Evolutionary conservation across 495 filamentous ascomycete species (phyloP).

Genomic region (Cercophora newfieldiana): DNA sequence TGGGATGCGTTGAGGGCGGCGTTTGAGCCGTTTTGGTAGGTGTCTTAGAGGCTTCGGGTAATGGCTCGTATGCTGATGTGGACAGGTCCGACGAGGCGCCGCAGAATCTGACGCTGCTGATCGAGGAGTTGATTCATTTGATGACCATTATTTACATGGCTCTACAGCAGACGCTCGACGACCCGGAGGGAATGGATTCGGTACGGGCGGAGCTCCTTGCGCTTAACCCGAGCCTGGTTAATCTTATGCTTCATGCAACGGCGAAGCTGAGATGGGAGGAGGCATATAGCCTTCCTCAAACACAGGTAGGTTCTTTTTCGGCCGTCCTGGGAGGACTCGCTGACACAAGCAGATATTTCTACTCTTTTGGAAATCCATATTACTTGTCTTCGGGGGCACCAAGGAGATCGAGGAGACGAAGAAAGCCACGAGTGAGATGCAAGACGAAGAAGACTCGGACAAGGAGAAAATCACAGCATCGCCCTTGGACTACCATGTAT

Average conservation of each 20-base stretch:
- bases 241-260: slow-evolving; percentile 72
- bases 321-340: background rate
- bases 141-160: slow-evolving; percentile 71
- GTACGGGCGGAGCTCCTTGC: slow-evolving; percentile 44
- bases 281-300: slow-evolving; percentile 37
- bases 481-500: slow-evolving; percentile 92
- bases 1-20: slow-evolving; percentile 59
- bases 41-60: background rate
- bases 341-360: slow-evolving; percentile 60
- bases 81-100: slow-evolving; percentile 41
- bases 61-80: slow-evolving; percentile 29
- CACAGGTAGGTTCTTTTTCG: slow-evolving; percentile 24
- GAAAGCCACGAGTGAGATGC: slow-evolving; percentile 54
- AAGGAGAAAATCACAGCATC: slow-evolving; percentile 78
- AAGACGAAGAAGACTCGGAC: slow-evolving; percentile 43
- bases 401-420: slow-evolving; percentile 73
- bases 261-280: slow-evolving; percentile 89
- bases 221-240: slow-evolving; percentile 67
- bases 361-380: slow-evolving; percentile 85
- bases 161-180: slow-evolving; percentile 64
- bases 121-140: slow-evolving; percentile 60
- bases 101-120: slow-evolving; percentile 39
- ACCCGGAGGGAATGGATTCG: slow-evolving; percentile 40
- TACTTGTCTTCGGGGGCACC: slow-evolving; percentile 80
- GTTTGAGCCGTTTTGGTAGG: slow-evolving; percentile 58